Base-by-base conservation (phyloP, 2,329 filamentous ascomycete genomes). In the Aschersonia sp. region DNA sequence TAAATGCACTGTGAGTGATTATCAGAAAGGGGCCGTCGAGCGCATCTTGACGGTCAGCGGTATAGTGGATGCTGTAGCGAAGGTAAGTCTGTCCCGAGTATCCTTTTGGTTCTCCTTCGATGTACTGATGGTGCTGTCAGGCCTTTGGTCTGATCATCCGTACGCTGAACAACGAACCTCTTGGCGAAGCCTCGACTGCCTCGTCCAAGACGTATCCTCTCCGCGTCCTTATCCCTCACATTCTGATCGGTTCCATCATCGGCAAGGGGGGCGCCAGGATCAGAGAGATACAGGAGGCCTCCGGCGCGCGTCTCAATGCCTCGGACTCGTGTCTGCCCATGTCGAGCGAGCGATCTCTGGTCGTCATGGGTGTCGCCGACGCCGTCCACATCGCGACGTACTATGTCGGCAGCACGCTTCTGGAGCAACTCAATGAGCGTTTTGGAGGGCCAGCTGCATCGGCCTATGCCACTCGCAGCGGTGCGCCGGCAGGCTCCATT, bases 341-440 rank as follows among this genome's bases (percentile, higher is more conserved):
- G 51, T 98, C 92, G 14, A 94, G 88, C 50, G 92, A 98, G 69
- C 86, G 92, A 44, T 97, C 92, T n/a, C 78, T 98, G 45, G 90
- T 98, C 46, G 89, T 98, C 32, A 87, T 97, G 67, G 92, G 92
- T 63, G 92, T 98, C 50, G 92, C 92, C 47, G 92, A 98, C 70
- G 90, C 92, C 50, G 90, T 98, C 45, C 92, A 98, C 68, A 98
- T 98, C 65, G 92, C 92, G 45, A 95, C 92, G 39, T 98, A 97
- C 72, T 98, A 98, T 61, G 89, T 98, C 53, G 90, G 89, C 48
- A 94, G 90, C 66, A 98, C 92, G n/a, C 78, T 98, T 30, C 83
- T 94, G 44, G 92, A 98, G 72, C 92, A 98, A 69, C 75, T 98
- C 50, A 96, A 92, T 47, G 92, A 98, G 64, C 83, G 92, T 42